phyloP scores from a whole-genome alignment of 192 early-diverging fungal genomes.

The Rhizophagus prolifer region DNA sequence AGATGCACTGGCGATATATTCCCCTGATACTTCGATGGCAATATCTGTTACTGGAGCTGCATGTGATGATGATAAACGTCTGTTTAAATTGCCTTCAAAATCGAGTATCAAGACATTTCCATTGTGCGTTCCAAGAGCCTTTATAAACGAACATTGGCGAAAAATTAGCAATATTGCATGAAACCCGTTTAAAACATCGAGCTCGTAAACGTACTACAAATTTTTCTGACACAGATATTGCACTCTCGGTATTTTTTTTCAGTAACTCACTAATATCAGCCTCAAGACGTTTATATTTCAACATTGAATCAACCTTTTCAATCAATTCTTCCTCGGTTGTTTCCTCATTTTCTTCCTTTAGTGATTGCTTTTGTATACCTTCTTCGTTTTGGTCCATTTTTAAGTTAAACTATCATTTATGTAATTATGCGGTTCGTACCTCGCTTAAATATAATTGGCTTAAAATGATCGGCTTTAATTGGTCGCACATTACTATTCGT shows the following conservation, averaged over 20 bases:
- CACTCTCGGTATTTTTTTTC: constrained; percentile 81
- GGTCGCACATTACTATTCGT: too few relatives aligned
- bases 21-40: constrained; percentile 80
- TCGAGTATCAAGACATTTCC: constrained; percentile 89
- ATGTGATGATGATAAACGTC: constrained; percentile 81
- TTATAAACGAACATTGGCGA: too few relatives aligned
- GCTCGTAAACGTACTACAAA: constrained; percentile 79
- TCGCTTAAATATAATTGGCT: too few relatives aligned
- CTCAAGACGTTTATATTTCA: constrained; percentile 86
- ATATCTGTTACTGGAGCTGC: constrained; percentile 85
- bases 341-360: not conserved
- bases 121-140: constrained; percentile 89
- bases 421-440: too few relatives aligned
- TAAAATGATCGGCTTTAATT: too few relatives aligned
- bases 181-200: not conserved
- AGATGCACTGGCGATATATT: constrained; percentile 89
- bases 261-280: constrained; percentile 74
- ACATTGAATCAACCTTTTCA: constrained; percentile 88
- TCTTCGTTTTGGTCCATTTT: not conserved
- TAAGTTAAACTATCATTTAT: not conserved
- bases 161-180: not conserved
- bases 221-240: constrained; percentile 75
- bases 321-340: constrained; percentile 50
- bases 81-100: constrained; percentile 87
- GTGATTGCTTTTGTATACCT: not conserved